These are phyloP conservation scores for Penicillium sp. DNA, from an alignment of 2,329 filamentous ascomycete genomes.

Conservation along the genomic window DNA sequence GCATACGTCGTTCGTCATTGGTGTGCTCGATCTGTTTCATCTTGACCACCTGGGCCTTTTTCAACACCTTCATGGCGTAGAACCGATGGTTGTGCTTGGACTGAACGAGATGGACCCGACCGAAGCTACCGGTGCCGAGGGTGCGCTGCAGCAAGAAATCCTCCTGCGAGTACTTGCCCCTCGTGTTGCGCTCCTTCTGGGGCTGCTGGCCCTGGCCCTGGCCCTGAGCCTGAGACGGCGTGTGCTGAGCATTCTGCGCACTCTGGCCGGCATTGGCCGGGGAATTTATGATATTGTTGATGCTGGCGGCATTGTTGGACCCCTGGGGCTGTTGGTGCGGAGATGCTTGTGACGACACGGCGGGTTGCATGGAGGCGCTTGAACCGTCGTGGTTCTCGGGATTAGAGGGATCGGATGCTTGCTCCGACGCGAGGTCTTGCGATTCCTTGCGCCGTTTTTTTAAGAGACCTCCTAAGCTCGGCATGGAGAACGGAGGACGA, in stretches of 20 bases:
- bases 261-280: slow-evolving; percentile 39
- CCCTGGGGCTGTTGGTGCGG: slow-evolving; percentile 44
- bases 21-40: slow-evolving; percentile 99
- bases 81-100: slow-evolving; percentile 97
- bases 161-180: slow-evolving; percentile 91
- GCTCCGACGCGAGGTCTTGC: slow-evolving; percentile 53
- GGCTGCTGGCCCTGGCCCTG: slow-evolving; percentile 10
- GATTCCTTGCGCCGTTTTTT: slow-evolving; percentile 99
- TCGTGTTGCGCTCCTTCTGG: slow-evolving; percentile 64
- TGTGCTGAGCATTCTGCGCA: slow-evolving; percentile 24
- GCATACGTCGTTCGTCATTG: slow-evolving; percentile 94
- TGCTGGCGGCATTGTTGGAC: slow-evolving; percentile 70
- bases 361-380: slow-evolving; percentile 39
- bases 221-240: slow-evolving; percentile 23
- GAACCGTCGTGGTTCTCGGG: slow-evolving; percentile 24
- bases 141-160: slow-evolving; percentile 92
- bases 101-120: slow-evolving; percentile 92
- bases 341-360: slow-evolving; percentile 39
- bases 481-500: slow-evolving; percentile 61
- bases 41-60: slow-evolving; percentile 97
- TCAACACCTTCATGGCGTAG: slow-evolving; percentile 97
- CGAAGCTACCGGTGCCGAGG: slow-evolving; percentile 93
- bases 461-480: slow-evolving; percentile 82
- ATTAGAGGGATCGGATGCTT: slow-evolving; percentile 28
- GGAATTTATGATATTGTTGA: slow-evolving; percentile 78